Evolutionary conservation across 345 rosid species (phyloP).

Genomic region (Mallotus nudiflorus): DNA sequence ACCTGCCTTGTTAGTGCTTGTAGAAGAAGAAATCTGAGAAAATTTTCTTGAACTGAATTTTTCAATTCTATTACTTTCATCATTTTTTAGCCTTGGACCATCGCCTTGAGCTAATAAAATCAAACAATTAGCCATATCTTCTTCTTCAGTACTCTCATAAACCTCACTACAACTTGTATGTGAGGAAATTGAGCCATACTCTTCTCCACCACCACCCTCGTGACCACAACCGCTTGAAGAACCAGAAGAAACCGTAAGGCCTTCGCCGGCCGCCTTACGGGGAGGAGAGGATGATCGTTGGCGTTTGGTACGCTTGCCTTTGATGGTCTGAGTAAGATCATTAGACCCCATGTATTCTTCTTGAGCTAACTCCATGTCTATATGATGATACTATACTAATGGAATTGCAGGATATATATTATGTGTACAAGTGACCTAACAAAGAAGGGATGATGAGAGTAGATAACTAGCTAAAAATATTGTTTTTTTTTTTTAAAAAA

Average conservation of each 20-base stretch:
- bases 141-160: conserved; percentile 59
- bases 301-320: conserved; percentile 86
- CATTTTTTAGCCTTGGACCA: conserved; percentile 15
- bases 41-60: conserved; percentile 1
- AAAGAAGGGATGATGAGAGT: background rate
- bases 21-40: conserved; percentile 19
- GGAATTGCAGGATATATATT: too few species aligned
- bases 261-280: conserved; percentile 5
- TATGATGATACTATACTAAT: too few species aligned
- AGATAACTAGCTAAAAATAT: background rate
- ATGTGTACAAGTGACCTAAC: conserved; percentile 22
- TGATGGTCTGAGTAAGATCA: conserved; percentile 35
- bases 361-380: conserved; percentile 20
- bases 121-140: conserved; percentile 87
- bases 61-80: background rate
- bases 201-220: conserved; percentile 30
- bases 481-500: too few species aligned
- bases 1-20: conserved; percentile 37
- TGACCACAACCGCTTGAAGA: conserved; percentile 50
- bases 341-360: conserved; percentile 21
- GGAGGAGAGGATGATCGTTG: conserved; percentile 64
- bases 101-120: conserved; percentile 78
- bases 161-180: conserved; percentile 40
- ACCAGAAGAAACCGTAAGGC: conserved; percentile 31
- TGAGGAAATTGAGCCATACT: conserved; percentile 41